Conservation (phyloP, 73 alveolate species). For the Paramecium tetraurelia region DNA sequence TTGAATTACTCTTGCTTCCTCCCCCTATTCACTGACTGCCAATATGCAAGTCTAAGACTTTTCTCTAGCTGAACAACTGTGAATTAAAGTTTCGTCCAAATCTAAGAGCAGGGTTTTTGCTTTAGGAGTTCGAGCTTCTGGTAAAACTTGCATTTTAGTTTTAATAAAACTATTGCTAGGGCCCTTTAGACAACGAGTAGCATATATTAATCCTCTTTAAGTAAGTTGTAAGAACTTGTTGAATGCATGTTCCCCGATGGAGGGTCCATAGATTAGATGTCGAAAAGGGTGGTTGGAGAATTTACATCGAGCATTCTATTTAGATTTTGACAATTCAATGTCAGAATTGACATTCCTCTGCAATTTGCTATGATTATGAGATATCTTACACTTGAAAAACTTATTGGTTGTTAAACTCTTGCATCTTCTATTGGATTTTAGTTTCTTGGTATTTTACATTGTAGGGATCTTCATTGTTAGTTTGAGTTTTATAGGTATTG, state of each 20-base stretch:
- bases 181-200: constrained; percentile 43
- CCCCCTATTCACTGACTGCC: constrained; percentile 34
- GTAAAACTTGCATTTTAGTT: background rate
- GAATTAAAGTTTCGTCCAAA: constrained; percentile 56
- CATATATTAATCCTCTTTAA: constrained; percentile 48
- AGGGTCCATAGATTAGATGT: constrained; percentile 42
- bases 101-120: constrained; percentile 50
- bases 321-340: background rate
- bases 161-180: constrained; percentile 28
- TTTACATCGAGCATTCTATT: background rate
- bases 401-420: background rate
- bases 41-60: background rate
- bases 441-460: background rate
- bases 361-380: background rate
- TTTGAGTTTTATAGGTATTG: background rate
- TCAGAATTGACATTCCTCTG: constrained; percentile 3
- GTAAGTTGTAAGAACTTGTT: background rate
- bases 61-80: constrained; percentile 53
- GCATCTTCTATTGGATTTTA: background rate
- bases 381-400: background rate
- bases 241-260: background rate
- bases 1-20: constrained; percentile 25
- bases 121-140: constrained; percentile 21
- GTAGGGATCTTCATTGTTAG: background rate
- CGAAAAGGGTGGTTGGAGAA: constrained; percentile 38